Evolutionary conservation across 2,329 filamentous ascomycete genomes (phyloP), one percentile per base, ranked within the genome.

Genomic region (Aureobasidium pullulans): DNA sequence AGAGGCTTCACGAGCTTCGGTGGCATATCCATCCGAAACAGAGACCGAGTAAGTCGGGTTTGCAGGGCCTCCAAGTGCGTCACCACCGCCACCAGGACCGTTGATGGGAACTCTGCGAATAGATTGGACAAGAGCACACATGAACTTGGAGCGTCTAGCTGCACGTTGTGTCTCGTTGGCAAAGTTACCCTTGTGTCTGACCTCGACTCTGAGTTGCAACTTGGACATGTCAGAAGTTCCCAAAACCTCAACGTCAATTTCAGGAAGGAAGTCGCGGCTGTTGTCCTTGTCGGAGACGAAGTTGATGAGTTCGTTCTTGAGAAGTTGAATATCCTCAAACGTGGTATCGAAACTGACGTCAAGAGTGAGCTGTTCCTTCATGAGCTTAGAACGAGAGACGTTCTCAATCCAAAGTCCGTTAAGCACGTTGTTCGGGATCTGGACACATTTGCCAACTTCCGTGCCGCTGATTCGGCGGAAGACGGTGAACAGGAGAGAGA

Each of bases 391-490:
- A 57, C 94, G 88, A 9, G 88, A 88, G 63, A 96, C 83, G 71
- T 99, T 99, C 72, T 97, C 93, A 59, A 99, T 86, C 88, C 91
- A 96, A n/a, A 92, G 77, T 56, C 84, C 87, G 78, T 97, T 97
- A 57, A 97, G 81, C 1, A 91, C 80, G 68, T 95, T 96, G 74
- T 99, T 97, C 43, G 94, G 92, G 1, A 95, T 85, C 75, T 95
- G 83, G 0, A 83, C 83, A 13, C 67, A 63, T 44, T 70, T 67
- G 7, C 70, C 71, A 49, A 89, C 82, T 71, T 95, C 92, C 78
- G 89, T 86, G 68, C 85, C 90, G 66, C 86, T 84, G 64, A 95
- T 87, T 47, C 89, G 86, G 65, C 88, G 88, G 76, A 99, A 96
- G 58, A 96, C 85, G 0, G 90, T 95, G 77, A 91, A 97, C 3